A percentile compares a stretch with the other conserved stretches of the same genome.
These are phyloP conservation scores for Amanita pseudoporphyria DNA, from an alignment of 768 basidiomycete genomes.

Conservation along the genomic window DNA sequence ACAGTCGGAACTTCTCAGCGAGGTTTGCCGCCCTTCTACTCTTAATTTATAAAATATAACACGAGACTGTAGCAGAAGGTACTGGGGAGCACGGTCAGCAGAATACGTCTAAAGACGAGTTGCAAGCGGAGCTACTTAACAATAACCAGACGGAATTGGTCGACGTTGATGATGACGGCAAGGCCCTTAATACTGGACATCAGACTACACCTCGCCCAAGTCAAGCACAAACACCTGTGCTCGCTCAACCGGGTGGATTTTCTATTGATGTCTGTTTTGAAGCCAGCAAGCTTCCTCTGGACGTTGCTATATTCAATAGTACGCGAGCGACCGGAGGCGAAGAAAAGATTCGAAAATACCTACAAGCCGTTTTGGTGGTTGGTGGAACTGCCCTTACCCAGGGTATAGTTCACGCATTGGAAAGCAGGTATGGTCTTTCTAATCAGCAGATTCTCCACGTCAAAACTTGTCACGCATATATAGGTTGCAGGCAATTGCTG, in stretches of 20 bases:
- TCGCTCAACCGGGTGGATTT: constrained; percentile 31
- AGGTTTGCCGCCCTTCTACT: background rate
- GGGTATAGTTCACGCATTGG: constrained; percentile 78
- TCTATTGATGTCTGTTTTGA: constrained; percentile 76
- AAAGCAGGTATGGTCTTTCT: constrained; percentile 56
- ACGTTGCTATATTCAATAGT: constrained; percentile 90
- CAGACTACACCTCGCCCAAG: constrained; percentile 11
- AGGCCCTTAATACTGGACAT: constrained; percentile 20
- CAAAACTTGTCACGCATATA: background rate
- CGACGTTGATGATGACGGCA: constrained; percentile 39
- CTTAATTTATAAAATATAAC: background rate
- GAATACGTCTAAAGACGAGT: background rate
- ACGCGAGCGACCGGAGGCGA: constrained; percentile 81
- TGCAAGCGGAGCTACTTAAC: constrained; percentile 12
- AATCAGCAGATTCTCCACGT: background rate
- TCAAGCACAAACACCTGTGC: constrained; percentile 18
- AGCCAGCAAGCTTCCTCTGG: constrained; percentile 83
- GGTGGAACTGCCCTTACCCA: constrained; percentile 77
- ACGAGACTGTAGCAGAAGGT: background rate
- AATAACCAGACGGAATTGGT: constrained; percentile 33
- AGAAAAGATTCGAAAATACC: constrained; percentile 83
- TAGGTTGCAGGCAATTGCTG: constrained; percentile 77
- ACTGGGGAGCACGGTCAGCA: background rate
- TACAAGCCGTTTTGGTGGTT: constrained; percentile 79
- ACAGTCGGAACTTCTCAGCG: background rate